A percentile compares a stretch with the other conserved stretches of the same genome.
Conservation (phyloP, 345 rosid species). For the Gossypioides kirkii region DNA sequence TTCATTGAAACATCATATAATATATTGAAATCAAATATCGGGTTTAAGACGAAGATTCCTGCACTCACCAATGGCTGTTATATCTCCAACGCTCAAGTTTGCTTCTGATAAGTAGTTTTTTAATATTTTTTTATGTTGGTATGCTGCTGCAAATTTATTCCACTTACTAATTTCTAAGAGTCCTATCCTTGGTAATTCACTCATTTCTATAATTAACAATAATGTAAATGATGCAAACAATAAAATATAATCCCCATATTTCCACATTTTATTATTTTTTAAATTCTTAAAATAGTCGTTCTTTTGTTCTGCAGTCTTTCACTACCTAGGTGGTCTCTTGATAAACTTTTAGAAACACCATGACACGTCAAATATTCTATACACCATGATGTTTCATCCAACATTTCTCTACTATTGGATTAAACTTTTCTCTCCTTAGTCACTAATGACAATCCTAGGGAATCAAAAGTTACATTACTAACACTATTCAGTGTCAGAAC, state of each 20-base stretch:
- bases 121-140: neutral
- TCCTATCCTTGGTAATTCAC: neutral
- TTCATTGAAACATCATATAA: constrained; percentile 13
- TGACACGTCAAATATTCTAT: neutral
- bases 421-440: neutral
- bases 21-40: neutral
- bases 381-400: neutral
- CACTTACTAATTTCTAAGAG: neutral
- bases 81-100: neutral
- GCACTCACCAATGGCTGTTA: neutral
- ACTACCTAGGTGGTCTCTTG: neutral
- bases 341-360: constrained; percentile 6
- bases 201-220: neutral
- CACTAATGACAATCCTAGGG: neutral
- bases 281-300: neutral
- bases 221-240: neutral
- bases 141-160: neutral
- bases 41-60: neutral
- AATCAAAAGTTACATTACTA: neutral
- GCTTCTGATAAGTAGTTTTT: neutral
- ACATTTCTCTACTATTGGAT: neutral
- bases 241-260: neutral
- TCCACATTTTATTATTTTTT: neutral
- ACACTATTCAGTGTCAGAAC: neutral
- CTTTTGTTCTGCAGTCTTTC: neutral